Percentiles rank a stretch among this genome's conserved stretches.
These are phyloP conservation scores for Cordyceps cateniannulata DNA, from an alignment of 2,329 filamentous ascomycete genomes.

Conservation along the genomic window DNA sequence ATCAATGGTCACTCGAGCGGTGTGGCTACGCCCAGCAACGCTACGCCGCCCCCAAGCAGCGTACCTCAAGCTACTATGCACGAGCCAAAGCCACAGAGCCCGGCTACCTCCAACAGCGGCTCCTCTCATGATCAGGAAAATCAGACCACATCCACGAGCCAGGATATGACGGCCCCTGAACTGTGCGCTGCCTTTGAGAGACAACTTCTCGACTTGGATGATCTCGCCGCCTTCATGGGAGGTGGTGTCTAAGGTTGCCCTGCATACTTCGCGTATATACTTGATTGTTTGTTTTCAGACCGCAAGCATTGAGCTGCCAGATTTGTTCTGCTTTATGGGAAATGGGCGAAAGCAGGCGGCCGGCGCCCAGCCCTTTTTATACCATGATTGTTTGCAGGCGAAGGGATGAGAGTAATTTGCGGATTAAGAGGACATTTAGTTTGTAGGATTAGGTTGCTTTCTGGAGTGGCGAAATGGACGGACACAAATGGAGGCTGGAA, in stretches of 20 bases:
- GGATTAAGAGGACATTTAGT: neutral
- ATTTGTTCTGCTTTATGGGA: conserved; percentile 2
- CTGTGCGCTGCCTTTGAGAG: conserved; percentile 53
- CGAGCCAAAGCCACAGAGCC: conserved; percentile 32
- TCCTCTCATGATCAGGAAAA: conserved; percentile 23
- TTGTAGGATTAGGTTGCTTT: conserved; percentile 3
- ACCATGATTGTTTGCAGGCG: neutral
- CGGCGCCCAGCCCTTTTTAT: neutral
- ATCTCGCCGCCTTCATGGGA: conserved; percentile 57
- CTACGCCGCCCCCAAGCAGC: conserved; percentile 11
- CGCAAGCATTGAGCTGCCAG: neutral
- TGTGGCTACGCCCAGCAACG: conserved; percentile 18
- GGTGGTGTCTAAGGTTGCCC: conserved; percentile 42
- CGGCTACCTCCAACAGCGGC: conserved; percentile 26
- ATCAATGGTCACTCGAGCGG: conserved; percentile 52
- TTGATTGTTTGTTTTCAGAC: neutral
- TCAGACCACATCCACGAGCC: conserved; percentile 29
- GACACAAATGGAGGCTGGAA: neutral
- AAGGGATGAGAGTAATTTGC: neutral
- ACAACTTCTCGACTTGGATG: conserved; percentile 53
- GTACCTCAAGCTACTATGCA: conserved; percentile 20
- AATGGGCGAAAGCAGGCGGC: neutral
- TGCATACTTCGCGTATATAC: neutral
- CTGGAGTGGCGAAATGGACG: neutral
- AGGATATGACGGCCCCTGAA: conserved; percentile 54